Evolutionary conservation across 345 rosid genomes (phyloP), one percentile per base, ranked within the genome.

Genomic region (Xanthoceras sorbifolium): DNA sequence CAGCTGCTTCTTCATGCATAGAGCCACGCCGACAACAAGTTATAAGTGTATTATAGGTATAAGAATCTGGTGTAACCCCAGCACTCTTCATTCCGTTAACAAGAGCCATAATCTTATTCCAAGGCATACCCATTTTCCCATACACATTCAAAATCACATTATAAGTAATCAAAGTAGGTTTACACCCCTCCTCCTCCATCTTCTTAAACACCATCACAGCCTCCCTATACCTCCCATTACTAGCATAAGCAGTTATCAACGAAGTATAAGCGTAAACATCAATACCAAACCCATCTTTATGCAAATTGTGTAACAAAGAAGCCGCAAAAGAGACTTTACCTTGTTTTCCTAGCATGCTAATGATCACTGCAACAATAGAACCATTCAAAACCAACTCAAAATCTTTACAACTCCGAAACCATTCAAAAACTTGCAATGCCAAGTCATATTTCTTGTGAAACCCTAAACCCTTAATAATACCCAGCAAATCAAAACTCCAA

Each of bases 111-210:
- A 91, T 86, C 87, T 89, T 91, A 80, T 79, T 90, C 99, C 99
- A 96, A n/a, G 92, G 89, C 94, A 90, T 92, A 55, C 97, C 99
- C 97, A 96, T 92, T 84, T 96, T 92, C 54, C 99, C 98, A 80
- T 88, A 89, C 75, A 91, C 93, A 82, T 96, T 88, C 83, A 96
- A 75, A 62, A 92, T 77, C 66, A 96, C 92, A 78, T 96, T 96
- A 70, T 96, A 93, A 59, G 98, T 93, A 7, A 93, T 87, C 88
- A 96, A 82, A 81, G 93, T 93, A 8, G 97, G 98, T 54, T 79
- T 83, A 62, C 89, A 90, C n/a, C 92, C 94, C 76, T 88, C 94
- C 84, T 93, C 97, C 76, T 89, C 93, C 97, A 96, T 92, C 82
- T 88, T 89, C 86, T 85, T 85, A 74, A 91, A 91, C 66, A 91